These are phyloP conservation scores for Phaeoacremonium minimum DNA, from an alignment of 2,329 filamentous ascomycete genomes.

Conservation along the genomic window DNA sequence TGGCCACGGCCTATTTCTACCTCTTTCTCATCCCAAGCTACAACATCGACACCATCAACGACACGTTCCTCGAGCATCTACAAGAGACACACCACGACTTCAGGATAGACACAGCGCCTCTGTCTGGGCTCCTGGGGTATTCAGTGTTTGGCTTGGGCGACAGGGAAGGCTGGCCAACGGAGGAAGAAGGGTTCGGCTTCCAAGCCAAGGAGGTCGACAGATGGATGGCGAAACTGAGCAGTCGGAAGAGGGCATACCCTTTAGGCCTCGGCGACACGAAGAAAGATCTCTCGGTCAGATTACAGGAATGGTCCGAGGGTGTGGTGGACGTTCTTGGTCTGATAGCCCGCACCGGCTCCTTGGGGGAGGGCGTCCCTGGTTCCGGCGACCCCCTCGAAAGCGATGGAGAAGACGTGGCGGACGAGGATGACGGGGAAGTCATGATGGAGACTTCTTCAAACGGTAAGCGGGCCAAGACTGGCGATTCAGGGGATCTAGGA, in stretches of 20 bases:
- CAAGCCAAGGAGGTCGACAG: slow-evolving; percentile 87
- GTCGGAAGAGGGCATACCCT: slow-evolving; percentile 80
- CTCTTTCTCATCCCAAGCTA: slow-evolving; percentile 84
- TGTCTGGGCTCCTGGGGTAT: slow-evolving; percentile 76
- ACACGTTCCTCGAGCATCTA: slow-evolving; percentile 81
- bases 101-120: slow-evolving; percentile 83
- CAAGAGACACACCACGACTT: slow-evolving; percentile 96
- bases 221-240: slow-evolving; percentile 96
- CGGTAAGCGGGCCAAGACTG: slow-evolving; percentile 32
- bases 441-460: slow-evolving; percentile 43
- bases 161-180: slow-evolving; percentile 84
- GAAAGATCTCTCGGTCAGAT: slow-evolving; percentile 58
- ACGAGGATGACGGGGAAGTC: slow-evolving; percentile 51
- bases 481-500: slow-evolving; percentile 50
- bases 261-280: slow-evolving; percentile 86
- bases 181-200: slow-evolving; percentile 87
- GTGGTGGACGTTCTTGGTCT: slow-evolving; percentile 65
- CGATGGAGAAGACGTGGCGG: slow-evolving; percentile 67
- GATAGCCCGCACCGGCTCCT: slow-evolving; percentile 54
- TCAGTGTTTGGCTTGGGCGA: slow-evolving; percentile 94
- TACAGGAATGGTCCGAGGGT: slow-evolving; percentile 76
- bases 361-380: slow-evolving; percentile 66
- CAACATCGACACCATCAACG: slow-evolving; percentile 90
- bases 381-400: slow-evolving; percentile 84
- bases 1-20: slow-evolving; percentile 66